Evolutionary conservation across 2,329 filamentous ascomycete genomes (phyloP).

Genomic region (Leptographium lundbergii): DNA sequence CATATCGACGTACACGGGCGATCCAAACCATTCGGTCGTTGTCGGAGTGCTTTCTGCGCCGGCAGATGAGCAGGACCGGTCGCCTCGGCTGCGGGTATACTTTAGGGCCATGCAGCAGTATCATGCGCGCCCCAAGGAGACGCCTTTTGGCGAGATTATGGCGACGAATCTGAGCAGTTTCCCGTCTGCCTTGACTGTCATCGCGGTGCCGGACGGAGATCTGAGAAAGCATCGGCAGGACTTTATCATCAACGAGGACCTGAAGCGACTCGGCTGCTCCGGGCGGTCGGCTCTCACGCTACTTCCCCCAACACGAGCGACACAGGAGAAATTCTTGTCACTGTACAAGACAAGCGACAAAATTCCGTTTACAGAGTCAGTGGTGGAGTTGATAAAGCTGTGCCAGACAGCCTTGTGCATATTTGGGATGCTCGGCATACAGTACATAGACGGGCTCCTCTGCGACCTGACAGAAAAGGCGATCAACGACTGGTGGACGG

Average conservation of each 20-base stretch:
- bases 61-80: constrained; percentile 68
- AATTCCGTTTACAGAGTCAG: constrained; percentile 63
- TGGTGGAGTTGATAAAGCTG: constrained; percentile 78
- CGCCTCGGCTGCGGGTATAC: constrained; percentile 64
- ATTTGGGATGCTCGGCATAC: constrained; percentile 75
- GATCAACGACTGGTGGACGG: constrained; percentile 90
- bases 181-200: constrained; percentile 84
- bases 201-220: constrained; percentile 78
- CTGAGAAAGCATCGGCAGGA: constrained; percentile 64
- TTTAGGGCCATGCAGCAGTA: constrained; percentile 77
- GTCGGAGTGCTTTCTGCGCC: constrained; percentile 75
- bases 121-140: constrained; percentile 74
- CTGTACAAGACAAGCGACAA: constrained; percentile 80
- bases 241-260: constrained; percentile 87
- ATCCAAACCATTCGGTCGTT: constrained; percentile 62
- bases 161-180: constrained; percentile 89
- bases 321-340: constrained; percentile 82
- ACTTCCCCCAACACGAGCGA: constrained; percentile 63
- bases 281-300: constrained; percentile 79
- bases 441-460: constrained; percentile 82
- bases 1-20: constrained; percentile 87
- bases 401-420: constrained; percentile 82
- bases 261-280: constrained; percentile 86
- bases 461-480: constrained; percentile 89
- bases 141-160: constrained; percentile 73